A percentile compares a stretch with the other conserved stretches of the same genome.
Conservation (phyloP, 805 yeast species). For the Wickerhamomyces sydowiorum region DNA sequence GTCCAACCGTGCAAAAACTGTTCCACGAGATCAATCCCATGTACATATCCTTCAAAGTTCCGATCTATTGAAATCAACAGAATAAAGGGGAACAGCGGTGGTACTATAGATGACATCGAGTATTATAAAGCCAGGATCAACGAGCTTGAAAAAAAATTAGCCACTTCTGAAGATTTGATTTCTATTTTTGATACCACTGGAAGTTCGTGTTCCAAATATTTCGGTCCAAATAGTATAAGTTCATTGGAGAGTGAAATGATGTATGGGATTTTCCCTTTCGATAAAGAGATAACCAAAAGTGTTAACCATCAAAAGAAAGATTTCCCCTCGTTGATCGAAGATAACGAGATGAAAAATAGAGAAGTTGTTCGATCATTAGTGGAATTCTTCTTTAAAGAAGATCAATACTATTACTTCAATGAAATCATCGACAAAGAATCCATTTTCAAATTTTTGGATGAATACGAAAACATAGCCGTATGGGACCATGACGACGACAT, state of each 20-base stretch:
- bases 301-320: slow-evolving; percentile 2
- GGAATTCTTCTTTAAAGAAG: slow-evolving; percentile 10
- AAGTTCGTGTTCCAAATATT: slow-evolving; percentile 1
- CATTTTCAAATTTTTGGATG: slow-evolving; percentile 8
- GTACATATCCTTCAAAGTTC: slow-evolving; percentile 19
- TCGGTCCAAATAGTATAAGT: slow-evolving; percentile 9
- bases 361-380: slow-evolving; percentile 7
- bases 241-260: slow-evolving; percentile 8
- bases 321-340: slow-evolving; percentile 8
- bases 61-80: slow-evolving; percentile 17
- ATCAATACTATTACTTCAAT: slow-evolving; percentile 7
- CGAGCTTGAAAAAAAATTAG: slow-evolving; percentile 16
- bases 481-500: slow-evolving; percentile 16
- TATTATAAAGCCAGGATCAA: slow-evolving; percentile 7
- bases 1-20: slow-evolving; percentile 16
- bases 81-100: background rate
- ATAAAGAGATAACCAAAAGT: background rate
- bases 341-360: slow-evolving; percentile 4
- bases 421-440: slow-evolving; percentile 13
- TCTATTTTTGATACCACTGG: slow-evolving; percentile 18
- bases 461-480: slow-evolving; percentile 1
- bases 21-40: slow-evolving; percentile 5
- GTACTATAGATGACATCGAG: background rate
- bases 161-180: slow-evolving; percentile 13
- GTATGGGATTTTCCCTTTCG: background rate